Base-by-base conservation (phyloP, 306 rosid species). In the Lupinus albus region DNA sequence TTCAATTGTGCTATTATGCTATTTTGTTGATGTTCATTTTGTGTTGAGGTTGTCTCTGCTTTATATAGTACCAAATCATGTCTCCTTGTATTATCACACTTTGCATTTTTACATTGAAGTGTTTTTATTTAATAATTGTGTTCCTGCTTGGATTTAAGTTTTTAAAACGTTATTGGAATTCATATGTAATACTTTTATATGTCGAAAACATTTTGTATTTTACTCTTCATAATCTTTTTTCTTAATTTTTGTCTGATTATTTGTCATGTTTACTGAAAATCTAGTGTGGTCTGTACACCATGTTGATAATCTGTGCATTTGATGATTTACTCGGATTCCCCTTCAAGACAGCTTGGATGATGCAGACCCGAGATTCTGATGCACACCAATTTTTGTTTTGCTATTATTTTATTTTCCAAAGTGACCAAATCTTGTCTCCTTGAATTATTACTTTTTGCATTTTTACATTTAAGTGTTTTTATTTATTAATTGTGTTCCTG, bases 251-350 rank as follows among this genome's bases (percentile, higher is more conserved):
- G 9, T 39, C 21, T 6, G 8, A 12, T 1, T 3, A 17, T n/a
- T 47, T 16, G 38, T 33, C 8, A 7, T 0, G 8, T 33, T 33
- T 1, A 33, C 30, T 4, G 4, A 25, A 33, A 5, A n/a, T n/a
- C n/a, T n/a, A n/a, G 38, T 33, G 6, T 33, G 1, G 1, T 11
- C 20, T 11, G 1, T 46, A 51, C 3, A 4, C 30, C 4, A 1
- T 56, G 11, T 38, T n/a, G 28, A 1, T 4, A 17, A 11, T 48
- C 17, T 35, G 55, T 54, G 85, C 77, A 67, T 54, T 70, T 77
- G 89, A 84, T 7, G 91, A 85, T 55, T 30, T 76, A 70, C 89
- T 85, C 82, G 84, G 91, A 82, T 88, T 88, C 92, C 89, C 86
- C 88, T 80, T 80, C 89, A 84, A 67, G 88, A 69, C 81, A 55